phyloP scores from a whole-genome alignment of 2,329 filamentous ascomycete genomes.

The Talaromyces piceae region DNA sequence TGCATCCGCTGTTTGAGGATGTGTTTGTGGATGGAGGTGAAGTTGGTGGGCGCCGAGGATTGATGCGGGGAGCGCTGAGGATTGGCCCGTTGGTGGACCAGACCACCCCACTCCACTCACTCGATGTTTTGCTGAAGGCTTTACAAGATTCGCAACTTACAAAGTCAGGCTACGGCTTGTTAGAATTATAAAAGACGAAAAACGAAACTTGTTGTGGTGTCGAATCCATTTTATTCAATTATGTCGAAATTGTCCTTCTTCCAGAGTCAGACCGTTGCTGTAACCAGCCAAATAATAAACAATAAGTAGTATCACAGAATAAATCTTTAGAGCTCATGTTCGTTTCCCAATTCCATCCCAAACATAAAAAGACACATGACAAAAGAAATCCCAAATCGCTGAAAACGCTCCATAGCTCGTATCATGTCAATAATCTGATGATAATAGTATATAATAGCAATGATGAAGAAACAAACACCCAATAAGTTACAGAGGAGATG shows the following conservation, averaged over 20 bases:
- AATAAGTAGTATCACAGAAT: constrained; percentile 1
- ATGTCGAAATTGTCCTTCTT: not conserved
- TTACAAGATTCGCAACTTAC: too few relatives aligned
- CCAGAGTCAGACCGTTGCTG: constrained; percentile 2
- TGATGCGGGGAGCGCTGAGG: not conserved
- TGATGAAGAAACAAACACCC: not conserved
- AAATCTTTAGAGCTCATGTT: not conserved
- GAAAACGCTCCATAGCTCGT: not conserved
- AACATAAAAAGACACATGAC: too few relatives aligned
- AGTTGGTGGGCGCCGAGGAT: too few relatives aligned
- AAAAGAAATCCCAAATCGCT: not conserved
- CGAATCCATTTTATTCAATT: not conserved
- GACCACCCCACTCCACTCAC: too few relatives aligned
- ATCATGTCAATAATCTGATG: not conserved
- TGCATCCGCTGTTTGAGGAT: not conserved
- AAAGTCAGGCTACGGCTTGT: not conserved
- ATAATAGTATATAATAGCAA: not conserved
- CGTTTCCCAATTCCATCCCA: not conserved
- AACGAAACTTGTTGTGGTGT: not conserved
- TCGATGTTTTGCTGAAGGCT: too few relatives aligned
- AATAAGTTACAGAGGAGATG: not conserved
- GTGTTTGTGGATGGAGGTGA: not conserved
- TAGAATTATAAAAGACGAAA: too few relatives aligned
- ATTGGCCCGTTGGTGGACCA: not conserved
- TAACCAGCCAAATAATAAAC: constrained; percentile 3